Percentiles rank a stretch among this genome's conserved stretches.
These are phyloP conservation scores for Magnaporthiopsis rhizophila DNA, from an alignment of 2,329 filamentous ascomycete species.

Conservation along the genomic window DNA sequence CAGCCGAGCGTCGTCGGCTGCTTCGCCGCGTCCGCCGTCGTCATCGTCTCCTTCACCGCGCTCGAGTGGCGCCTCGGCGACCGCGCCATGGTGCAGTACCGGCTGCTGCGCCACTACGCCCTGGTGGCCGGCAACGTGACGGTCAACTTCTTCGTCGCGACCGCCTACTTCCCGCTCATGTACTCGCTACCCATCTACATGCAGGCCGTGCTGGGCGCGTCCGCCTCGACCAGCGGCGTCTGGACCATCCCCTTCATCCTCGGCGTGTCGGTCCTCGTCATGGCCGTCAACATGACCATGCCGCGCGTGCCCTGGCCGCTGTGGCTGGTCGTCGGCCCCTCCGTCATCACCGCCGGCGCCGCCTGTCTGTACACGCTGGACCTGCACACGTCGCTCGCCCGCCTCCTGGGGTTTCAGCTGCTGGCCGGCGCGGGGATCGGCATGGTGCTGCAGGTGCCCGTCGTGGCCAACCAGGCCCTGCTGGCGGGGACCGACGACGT, in stretches of 20 bases:
- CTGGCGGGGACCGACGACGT: not conserved
- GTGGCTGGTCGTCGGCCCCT: not conserved
- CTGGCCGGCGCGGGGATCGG: constrained; percentile 1
- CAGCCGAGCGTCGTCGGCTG: not conserved
- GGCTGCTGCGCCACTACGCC: not conserved
- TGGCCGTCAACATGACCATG: not conserved
- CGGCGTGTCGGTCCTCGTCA: constrained; percentile 1
- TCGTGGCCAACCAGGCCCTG: constrained; percentile 1
- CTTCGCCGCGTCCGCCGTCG: not conserved
- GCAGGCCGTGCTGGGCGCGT: constrained; percentile 1
- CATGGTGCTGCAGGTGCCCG: constrained; percentile 3
- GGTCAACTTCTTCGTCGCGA: constrained; percentile 2
- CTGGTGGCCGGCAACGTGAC: not conserved
- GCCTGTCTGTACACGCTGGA: not conserved
- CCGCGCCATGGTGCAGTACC: constrained; percentile 3
- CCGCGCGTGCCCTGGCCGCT: not conserved
- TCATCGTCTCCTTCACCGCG: not conserved
- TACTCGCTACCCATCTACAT: constrained; percentile 5
- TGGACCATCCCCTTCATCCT: constrained; percentile 3
- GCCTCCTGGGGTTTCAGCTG: constrained; percentile 1
- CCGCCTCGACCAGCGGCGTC: not conserved
- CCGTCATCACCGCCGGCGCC: not conserved
- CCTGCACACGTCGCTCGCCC: not conserved
- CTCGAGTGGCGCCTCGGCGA: not conserved
- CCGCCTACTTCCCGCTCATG: constrained; percentile 4